Evolutionary conservation across 2,329 filamentous ascomycete species (phyloP).

Genomic region (Phoma sp.): DNA sequence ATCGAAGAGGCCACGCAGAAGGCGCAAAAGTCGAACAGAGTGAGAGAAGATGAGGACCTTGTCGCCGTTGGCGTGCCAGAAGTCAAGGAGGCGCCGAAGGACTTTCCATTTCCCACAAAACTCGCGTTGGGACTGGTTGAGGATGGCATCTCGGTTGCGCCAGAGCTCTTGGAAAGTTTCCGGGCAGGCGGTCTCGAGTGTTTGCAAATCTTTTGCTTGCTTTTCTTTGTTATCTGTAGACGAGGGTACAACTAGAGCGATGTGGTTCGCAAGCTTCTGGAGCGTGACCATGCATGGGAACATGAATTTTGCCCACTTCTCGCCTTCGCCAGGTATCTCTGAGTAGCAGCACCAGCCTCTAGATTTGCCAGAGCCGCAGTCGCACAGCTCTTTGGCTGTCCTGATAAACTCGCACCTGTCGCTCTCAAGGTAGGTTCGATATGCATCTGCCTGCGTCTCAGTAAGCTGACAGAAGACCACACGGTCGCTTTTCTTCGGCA

Average conservation of each 20-base stretch:
- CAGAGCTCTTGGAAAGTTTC: constrained; percentile 77
- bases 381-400: constrained; percentile 69
- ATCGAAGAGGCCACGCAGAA: constrained; percentile 84
- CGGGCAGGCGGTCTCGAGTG: constrained; percentile 76
- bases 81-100: constrained; percentile 80
- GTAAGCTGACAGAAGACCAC: constrained; percentile 96
- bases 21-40: constrained; percentile 81
- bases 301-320: constrained; percentile 75
- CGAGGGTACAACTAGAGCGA: constrained; percentile 82
- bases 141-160: constrained; percentile 75
- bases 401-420: constrained; percentile 74
- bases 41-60: constrained; percentile 97
- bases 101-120: constrained; percentile 98
- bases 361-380: constrained; percentile 71
- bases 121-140: constrained; percentile 82
- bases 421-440: constrained; percentile 79
- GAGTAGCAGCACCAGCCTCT: constrained; percentile 82
- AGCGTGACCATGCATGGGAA: constrained; percentile 84
- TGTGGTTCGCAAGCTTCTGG: constrained; percentile 89
- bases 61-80: constrained; percentile 89
- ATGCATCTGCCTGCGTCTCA: constrained; percentile 78
- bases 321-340: constrained; percentile 60
- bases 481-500: constrained; percentile 92
- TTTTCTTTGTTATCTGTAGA: constrained; percentile 71
- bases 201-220: constrained; percentile 76